Percentiles rank a stretch among this genome's conserved stretches.
These are phyloP conservation scores for Elaphomyces granulatus DNA, from an alignment of 495 filamentous ascomycete species.

Conservation along the genomic window DNA sequence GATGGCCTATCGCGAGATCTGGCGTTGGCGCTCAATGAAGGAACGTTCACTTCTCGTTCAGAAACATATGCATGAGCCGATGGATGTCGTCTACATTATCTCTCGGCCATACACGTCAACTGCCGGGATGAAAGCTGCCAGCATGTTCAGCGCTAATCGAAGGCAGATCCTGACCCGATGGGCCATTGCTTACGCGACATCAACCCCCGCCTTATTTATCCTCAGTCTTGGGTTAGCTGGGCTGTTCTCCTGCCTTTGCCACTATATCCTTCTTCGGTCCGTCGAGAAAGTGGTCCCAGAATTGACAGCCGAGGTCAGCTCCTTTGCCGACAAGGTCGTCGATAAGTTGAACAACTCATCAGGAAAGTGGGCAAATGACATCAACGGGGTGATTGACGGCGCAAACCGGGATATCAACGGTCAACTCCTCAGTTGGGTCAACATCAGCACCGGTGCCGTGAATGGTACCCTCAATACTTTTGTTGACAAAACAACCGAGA, in stretches of 20 bases:
- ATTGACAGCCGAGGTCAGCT: conserved; percentile 59
- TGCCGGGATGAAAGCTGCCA: conserved; percentile 58
- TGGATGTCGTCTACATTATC: conserved; percentile 81
- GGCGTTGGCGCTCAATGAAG: conserved; percentile 59
- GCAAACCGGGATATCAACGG: conserved; percentile 64
- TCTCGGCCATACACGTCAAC: conserved; percentile 62
- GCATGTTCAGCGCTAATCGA: conserved; percentile 49
- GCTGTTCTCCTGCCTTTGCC: conserved; percentile 69
- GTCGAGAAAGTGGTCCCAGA: conserved; percentile 65
- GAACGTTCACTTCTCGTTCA: conserved; percentile 51
- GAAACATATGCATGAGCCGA: conserved; percentile 52
- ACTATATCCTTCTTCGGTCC: conserved; percentile 59
- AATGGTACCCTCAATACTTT: conserved; percentile 80
- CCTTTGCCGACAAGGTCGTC: conserved; percentile 73
- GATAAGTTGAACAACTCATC: conserved; percentile 55
- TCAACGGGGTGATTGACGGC: conserved; percentile 56
- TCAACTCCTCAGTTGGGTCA: conserved; percentile 80
- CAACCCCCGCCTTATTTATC: conserved; percentile 72
- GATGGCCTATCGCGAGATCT: conserved; percentile 67
- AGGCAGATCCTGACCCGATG: conserved; percentile 63
- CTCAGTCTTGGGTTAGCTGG: conserved; percentile 76
- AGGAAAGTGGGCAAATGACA: conserved; percentile 55
- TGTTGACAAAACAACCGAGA: conserved; percentile 53
- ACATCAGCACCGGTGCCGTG: conserved; percentile 57
- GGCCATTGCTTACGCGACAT: conserved; percentile 77